Evolutionary conservation across 495 filamentous ascomycete genomes (phyloP).

Genomic region (Aspergillus affinis): DNA sequence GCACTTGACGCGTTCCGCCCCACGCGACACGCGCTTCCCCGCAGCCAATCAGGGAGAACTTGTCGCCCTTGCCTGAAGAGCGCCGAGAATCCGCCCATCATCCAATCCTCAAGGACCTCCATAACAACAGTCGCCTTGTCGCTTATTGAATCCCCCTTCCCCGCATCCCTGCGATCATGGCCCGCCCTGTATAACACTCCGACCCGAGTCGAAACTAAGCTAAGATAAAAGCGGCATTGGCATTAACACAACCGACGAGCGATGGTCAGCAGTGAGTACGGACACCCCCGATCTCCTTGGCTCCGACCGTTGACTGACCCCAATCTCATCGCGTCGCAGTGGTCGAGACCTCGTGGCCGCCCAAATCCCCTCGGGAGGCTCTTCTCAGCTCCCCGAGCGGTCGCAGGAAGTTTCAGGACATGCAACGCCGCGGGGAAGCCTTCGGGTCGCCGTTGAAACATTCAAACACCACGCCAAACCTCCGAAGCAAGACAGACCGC

Average conservation of each 20-base stretch:
- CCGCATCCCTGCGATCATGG: background rate
- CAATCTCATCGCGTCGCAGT: slow-evolving; percentile 20
- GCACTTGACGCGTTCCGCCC: slow-evolving; percentile 19
- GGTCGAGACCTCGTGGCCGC: slow-evolving; percentile 73
- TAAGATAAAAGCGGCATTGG: background rate
- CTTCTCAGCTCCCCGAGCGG: slow-evolving; percentile 80
- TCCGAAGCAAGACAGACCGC: slow-evolving; percentile 33
- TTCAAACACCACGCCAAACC: slow-evolving; percentile 40
- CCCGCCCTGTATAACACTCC: background rate
- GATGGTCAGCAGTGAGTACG: slow-evolving; percentile 28
- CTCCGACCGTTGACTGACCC: background rate
- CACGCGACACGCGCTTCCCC: slow-evolving; percentile 33
- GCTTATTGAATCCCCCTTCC: background rate
- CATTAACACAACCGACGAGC: slow-evolving; percentile 4
- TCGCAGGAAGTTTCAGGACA: slow-evolving; percentile 65
- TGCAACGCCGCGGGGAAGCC: slow-evolving; percentile 61
- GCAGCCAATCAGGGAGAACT: slow-evolving; percentile 25
- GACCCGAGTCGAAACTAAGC: background rate
- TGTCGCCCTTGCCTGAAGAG: background rate
- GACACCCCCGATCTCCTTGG: background rate
- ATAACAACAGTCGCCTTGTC: background rate
- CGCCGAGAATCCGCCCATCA: background rate
- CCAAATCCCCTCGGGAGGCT: slow-evolving; percentile 80
- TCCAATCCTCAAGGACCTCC: background rate
- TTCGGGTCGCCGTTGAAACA: slow-evolving; percentile 64